phyloP scores from a whole-genome alignment of 2,329 filamentous ascomycete genomes.

The Diaporthe helianthi region DNA sequence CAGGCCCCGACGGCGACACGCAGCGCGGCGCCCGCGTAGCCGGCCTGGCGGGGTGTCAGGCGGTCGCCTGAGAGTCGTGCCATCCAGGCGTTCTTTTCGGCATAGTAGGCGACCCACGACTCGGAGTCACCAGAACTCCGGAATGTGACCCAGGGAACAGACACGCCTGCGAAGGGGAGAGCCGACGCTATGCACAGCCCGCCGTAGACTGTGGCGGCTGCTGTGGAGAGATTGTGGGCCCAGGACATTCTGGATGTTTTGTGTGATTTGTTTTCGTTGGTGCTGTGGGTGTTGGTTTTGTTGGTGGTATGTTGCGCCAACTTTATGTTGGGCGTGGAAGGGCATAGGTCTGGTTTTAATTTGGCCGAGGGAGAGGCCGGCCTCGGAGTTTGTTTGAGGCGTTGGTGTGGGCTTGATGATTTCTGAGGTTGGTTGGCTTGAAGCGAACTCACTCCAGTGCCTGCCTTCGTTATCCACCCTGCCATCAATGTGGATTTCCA shows the following conservation, averaged over 20 bases:
- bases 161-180: conserved; percentile 38
- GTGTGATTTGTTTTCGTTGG: neutral
- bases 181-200: conserved; percentile 37
- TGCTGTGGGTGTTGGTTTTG: no score
- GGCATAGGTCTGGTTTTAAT: neutral
- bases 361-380: neutral
- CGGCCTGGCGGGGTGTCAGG: conserved; percentile 37
- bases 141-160: conserved; percentile 34
- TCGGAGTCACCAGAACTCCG: neutral
- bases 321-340: neutral
- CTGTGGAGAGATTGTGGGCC: conserved; percentile 23
- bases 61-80: conserved; percentile 34
- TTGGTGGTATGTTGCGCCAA: no score
- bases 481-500: no score
- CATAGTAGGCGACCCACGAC: conserved; percentile 37
- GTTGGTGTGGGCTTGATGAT: neutral
- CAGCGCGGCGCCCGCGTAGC: conserved; percentile 35
- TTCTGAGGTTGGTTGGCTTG: conserved; percentile 9
- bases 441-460: neutral
- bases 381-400: neutral
- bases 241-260: conserved; percentile 10
- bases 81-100: conserved; percentile 39
- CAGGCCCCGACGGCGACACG: conserved; percentile 36
- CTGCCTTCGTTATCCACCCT: neutral
- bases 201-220: conserved; percentile 34